phyloP scores from a whole-genome alignment of 2,329 filamentous ascomycete species.

The Pseudopyricularia javanii region DNA sequence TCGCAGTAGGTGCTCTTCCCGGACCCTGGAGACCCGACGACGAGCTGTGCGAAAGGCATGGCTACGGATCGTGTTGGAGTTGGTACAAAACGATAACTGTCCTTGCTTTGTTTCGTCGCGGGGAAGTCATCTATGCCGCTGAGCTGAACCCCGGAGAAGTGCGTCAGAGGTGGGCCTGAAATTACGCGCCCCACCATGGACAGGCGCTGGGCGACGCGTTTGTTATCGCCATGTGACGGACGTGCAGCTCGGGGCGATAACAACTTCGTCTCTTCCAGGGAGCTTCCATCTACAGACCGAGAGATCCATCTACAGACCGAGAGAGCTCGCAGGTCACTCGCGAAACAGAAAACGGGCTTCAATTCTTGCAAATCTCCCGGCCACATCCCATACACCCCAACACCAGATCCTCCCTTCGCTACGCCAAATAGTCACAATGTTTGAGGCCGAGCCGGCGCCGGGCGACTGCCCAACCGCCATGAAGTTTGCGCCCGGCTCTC shows the following conservation, averaged over 20 bases:
- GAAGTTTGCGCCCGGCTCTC: slow-evolving; percentile 68
- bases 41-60: slow-evolving; percentile 62
- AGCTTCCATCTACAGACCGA: neutral
- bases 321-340: too few species aligned
- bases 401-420: neutral
- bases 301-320: too few species aligned
- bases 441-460: slow-evolving; percentile 71
- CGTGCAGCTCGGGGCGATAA: neutral
- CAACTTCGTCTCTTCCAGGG: neutral
- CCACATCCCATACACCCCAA: neutral
- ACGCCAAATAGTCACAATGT: slow-evolving; percentile 17
- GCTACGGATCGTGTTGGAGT: neutral
- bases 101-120: too few species aligned
- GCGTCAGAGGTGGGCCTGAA: neutral
- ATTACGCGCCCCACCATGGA: neutral
- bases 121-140: too few species aligned
- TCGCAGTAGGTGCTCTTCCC: slow-evolving; percentile 98
- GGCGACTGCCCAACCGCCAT: slow-evolving; percentile 79
- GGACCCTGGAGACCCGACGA: slow-evolving; percentile 86
- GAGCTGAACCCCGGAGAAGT: neutral
- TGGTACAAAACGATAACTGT: too few species aligned
- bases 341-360: too few species aligned
- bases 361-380: neutral
- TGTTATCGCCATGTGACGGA: neutral
- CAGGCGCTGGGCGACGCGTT: neutral